phyloP scores from a whole-genome alignment of 2,329 filamentous ascomycete genomes.

The Epicoccum sorghinum region DNA sequence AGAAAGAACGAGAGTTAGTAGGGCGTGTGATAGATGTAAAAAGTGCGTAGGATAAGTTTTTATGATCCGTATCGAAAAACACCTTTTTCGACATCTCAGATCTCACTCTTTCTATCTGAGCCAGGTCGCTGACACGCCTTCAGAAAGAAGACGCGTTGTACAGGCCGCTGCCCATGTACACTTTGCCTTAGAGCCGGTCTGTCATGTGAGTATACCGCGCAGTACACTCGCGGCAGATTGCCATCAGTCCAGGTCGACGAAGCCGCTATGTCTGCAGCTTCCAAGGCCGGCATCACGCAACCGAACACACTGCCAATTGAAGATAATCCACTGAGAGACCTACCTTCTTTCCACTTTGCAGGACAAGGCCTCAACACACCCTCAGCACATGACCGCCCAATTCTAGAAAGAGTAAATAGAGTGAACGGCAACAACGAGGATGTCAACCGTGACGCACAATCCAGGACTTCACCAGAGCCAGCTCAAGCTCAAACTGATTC shows the following conservation, averaged over 20 bases:
- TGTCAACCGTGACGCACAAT: slow-evolving; percentile 31
- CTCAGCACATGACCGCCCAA: slow-evolving; percentile 21
- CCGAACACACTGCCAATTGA: slow-evolving; percentile 18
- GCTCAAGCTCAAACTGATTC: slow-evolving; percentile 50
- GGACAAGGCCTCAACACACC: slow-evolving; percentile 10
- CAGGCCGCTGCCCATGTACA: slow-evolving; percentile 44
- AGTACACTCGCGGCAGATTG: slow-evolving; percentile 56
- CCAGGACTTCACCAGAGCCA: slow-evolving; percentile 54
- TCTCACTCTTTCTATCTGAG: not conserved
- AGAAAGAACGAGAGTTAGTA: slow-evolving; percentile 53
- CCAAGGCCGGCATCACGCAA: slow-evolving; percentile 24
- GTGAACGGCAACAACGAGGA: slow-evolving; percentile 24
- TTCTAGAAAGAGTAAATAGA: slow-evolving; percentile 21
- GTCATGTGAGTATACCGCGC: slow-evolving; percentile 57
- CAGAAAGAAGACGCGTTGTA: slow-evolving; percentile 48
- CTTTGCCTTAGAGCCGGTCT: slow-evolving; percentile 40
- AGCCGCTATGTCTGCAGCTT: slow-evolving; percentile 29
- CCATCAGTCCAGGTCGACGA: slow-evolving; percentile 50
- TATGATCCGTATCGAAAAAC: not conserved
- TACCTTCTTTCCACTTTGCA: slow-evolving; percentile 12
- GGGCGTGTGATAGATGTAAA: slow-evolving; percentile 58
- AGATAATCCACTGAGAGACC: slow-evolving; percentile 13
- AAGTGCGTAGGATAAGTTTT: slow-evolving; percentile 42
- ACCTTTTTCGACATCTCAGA: not conserved
- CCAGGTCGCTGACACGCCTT: slow-evolving; percentile 15